Evolutionary conservation across 2,329 filamentous ascomycete species (phyloP).

Genomic region (Boeremia exigua): DNA sequence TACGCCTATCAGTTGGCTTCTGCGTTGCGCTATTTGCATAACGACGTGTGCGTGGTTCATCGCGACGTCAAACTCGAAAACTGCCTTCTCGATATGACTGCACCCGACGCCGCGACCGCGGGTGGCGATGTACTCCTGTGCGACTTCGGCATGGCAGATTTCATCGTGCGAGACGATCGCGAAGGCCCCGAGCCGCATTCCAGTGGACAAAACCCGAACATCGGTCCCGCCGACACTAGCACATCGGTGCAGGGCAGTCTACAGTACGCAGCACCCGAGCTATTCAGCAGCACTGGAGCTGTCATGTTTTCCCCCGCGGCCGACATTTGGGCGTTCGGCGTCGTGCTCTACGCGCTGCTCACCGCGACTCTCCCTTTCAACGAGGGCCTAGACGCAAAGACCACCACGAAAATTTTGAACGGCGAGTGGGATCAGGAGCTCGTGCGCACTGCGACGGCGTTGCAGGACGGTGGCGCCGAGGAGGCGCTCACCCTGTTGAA

Average conservation of each 20-base stretch:
- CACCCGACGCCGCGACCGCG: constrained; percentile 53
- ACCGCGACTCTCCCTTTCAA: constrained; percentile 69
- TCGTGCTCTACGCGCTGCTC: constrained; percentile 66
- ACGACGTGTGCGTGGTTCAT: constrained; percentile 70
- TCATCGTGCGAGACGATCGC: constrained; percentile 63
- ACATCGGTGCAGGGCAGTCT: constrained; percentile 67
- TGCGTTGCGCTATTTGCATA: constrained; percentile 70
- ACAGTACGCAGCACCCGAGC: constrained; percentile 60
- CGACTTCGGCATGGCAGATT: constrained; percentile 74
- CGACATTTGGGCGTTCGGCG: constrained; percentile 72
- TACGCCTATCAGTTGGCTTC: constrained; percentile 69
- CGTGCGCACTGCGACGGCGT: constrained; percentile 53
- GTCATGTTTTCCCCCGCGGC: constrained; percentile 59
- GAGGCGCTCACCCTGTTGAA: constrained; percentile 63
- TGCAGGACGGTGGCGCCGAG: constrained; percentile 44
- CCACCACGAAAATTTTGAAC: constrained; percentile 64
- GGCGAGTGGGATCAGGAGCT: constrained; percentile 64
- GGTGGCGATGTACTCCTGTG: constrained; percentile 67
- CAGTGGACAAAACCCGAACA: constrained; percentile 47
- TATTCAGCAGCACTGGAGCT: constrained; percentile 50
- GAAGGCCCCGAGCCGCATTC: constrained; percentile 58
- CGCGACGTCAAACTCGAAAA: constrained; percentile 74
- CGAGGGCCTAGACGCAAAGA: constrained; percentile 63
- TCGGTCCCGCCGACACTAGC: constrained; percentile 62
- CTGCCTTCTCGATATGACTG: constrained; percentile 65